Base-by-base conservation (phyloP, 495 filamentous ascomycete genomes). In the Trichoderma gamsii region DNA sequence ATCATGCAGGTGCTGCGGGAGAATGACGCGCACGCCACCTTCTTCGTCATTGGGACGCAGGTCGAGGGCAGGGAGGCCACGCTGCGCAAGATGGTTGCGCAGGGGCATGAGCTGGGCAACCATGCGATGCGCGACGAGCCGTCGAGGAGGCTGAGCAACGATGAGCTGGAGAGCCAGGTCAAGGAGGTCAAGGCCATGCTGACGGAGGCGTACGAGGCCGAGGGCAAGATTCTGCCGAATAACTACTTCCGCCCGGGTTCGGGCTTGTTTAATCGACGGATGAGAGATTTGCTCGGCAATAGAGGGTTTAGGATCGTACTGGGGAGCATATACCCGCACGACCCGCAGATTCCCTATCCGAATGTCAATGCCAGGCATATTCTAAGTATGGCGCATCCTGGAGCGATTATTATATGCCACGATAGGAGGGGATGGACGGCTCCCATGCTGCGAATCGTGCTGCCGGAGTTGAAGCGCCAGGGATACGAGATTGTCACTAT, bases 121-220 rank as follows among this genome's bases (percentile, higher is more conserved):
- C 92, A 97, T 76, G 92, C 88, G 4, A 92, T 93, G 90, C 81
- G 83, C 73, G 92, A 97, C 77, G 90, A 94, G 77, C 86, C 90
- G 5, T 87, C 86, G 29, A 78, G 85, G 66, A 76, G 59, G 18
- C 74, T 86, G 49, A 43, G 70, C 16, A 73, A 80, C 44, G 79
- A 73, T 25, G 80, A 81, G 70, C 73, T 83, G 0, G 73, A 73
- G 49, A 32, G 12, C 3, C 77, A 82, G 77, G 83, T 88, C 61
- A 67, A 68, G 12, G 35, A 72, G 18, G 85, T 87, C 35, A 72
- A 80, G 68, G 72, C 66, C 0, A 76, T 82, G 68, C 88, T 93
- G 52, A 72, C 76, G 38, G 75, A 72, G 1, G 85, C 85, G 2
- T 91, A 93, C 72, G 64, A 71, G 43, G 79, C 73, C n/a, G 78